Percentiles rank a stretch among this genome's conserved stretches.
phyloP scores from a whole-genome alignment of 768 basidiomycete species.

The Amanita exitialis region DNA sequence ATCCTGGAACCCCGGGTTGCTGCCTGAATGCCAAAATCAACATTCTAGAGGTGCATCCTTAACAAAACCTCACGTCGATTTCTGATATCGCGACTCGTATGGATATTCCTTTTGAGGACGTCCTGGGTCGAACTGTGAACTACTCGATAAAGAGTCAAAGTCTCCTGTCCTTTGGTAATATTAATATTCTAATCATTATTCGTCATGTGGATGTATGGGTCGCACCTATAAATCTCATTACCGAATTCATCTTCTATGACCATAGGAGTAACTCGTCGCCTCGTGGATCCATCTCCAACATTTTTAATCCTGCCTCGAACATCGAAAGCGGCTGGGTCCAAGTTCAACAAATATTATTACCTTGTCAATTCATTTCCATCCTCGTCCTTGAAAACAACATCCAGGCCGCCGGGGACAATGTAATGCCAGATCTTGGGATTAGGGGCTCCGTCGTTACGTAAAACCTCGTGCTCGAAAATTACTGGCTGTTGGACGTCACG shows the following conservation, averaged over 20 bases:
- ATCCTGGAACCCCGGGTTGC: neutral
- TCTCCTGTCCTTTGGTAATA: slow-evolving; percentile 5
- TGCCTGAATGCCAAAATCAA: neutral
- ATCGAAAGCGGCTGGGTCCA: neutral
- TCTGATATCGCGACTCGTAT: slow-evolving; percentile 4
- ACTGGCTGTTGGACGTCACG: slow-evolving; percentile 9
- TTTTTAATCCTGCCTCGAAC: slow-evolving; percentile 13
- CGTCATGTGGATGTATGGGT: neutral
- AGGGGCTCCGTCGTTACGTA: slow-evolving; percentile 15
- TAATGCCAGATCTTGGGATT: slow-evolving; percentile 36
- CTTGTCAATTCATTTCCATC: slow-evolving; percentile 54
- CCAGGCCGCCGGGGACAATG: slow-evolving; percentile 54
- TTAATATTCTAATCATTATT: neutral
- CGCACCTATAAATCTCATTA: slow-evolving; percentile 46
- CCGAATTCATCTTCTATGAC: slow-evolving; percentile 54
- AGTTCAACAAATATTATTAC: slow-evolving; percentile 18
- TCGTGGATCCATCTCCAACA: slow-evolving; percentile 6
- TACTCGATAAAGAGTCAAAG: neutral
- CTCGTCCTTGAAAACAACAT: slow-evolving; percentile 61
- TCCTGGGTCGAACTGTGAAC: neutral
- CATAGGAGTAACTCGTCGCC: slow-evolving; percentile 25
- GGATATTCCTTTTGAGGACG: slow-evolving; percentile 3
- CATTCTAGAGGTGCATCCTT: neutral
- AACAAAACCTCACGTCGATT: neutral
- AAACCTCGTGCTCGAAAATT: slow-evolving; percentile 17